A percentile compares a stretch with the other conserved stretches of the same genome.
Conservation (phyloP, 2,329 filamentous ascomycete species). For the Ambrosiella beaveri region DNA sequence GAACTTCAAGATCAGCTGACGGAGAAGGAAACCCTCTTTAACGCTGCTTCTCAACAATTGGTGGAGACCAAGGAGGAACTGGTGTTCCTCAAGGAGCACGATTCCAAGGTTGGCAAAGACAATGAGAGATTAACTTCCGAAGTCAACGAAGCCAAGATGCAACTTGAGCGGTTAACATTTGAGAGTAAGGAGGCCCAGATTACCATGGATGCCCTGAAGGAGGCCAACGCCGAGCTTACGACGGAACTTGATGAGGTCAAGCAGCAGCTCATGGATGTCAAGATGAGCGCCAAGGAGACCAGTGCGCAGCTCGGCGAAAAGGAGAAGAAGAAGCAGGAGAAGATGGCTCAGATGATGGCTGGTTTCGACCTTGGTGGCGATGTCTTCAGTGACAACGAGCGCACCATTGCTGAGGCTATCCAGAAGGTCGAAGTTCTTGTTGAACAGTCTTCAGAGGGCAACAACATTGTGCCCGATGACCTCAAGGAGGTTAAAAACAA, state of each 20-base stretch:
- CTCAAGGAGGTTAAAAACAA: constrained; percentile 59
- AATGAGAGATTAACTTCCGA: constrained; percentile 77
- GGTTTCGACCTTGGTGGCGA: constrained; percentile 89
- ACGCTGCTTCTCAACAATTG: constrained; percentile 61
- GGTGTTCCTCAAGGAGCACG: constrained; percentile 66
- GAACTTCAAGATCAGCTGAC: constrained; percentile 93
- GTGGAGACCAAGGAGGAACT: constrained; percentile 78
- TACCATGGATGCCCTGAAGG: constrained; percentile 93
- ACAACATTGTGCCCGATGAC: constrained; percentile 66
- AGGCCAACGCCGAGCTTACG: constrained; percentile 86
- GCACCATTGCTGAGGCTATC: constrained; percentile 66
- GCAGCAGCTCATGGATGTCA: constrained; percentile 85
- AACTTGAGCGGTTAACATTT: constrained; percentile 84
- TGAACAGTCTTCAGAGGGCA: constrained; percentile 58
- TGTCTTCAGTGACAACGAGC: constrained; percentile 85
- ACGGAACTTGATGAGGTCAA: constrained; percentile 86
- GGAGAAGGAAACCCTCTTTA: constrained; percentile 73
- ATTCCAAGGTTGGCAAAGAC: constrained; percentile 66
- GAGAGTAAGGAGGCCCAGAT: constrained; percentile 95
- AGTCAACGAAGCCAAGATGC: constrained; percentile 89
- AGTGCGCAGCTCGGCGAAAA: constrained; percentile 85
- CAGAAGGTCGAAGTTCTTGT: constrained; percentile 65
- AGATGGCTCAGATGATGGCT: constrained; percentile 99
- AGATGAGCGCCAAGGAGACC: constrained; percentile 91
- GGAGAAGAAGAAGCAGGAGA: constrained; percentile 95